These are phyloP conservation scores for Grammothele lineata DNA, from an alignment of 768 basidiomycete species.

Conservation along the genomic window DNA sequence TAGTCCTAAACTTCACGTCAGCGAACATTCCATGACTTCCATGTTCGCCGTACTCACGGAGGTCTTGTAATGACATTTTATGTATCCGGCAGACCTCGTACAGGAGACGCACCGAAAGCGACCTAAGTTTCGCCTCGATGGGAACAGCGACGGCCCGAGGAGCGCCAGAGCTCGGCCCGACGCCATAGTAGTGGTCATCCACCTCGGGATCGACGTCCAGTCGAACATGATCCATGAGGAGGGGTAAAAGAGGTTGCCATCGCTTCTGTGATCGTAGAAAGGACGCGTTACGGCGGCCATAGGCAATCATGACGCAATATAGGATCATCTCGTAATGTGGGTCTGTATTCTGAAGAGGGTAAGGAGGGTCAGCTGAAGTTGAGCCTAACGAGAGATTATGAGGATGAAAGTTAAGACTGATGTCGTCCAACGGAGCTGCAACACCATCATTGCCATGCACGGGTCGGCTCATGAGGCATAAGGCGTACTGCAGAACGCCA, in stretches of 20 bases:
- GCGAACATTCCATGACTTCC: not conserved
- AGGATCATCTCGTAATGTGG: conserved; percentile 80
- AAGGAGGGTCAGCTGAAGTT: not conserved
- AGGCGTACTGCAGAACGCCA: no score
- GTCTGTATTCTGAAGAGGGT: conserved; percentile 60
- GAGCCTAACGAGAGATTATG: not conserved
- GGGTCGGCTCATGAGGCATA: no score
- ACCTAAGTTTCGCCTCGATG: conserved; percentile 79
- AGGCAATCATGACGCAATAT: conserved; percentile 70
- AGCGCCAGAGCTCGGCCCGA: conserved; percentile 31
- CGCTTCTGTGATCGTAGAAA: conserved; percentile 78
- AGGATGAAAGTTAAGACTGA: no score
- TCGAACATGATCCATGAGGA: conserved; percentile 80
- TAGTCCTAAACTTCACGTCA: conserved; percentile 42
- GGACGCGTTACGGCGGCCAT: conserved; percentile 63
- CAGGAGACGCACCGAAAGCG: conserved; percentile 67
- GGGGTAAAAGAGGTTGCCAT: conserved; percentile 78
- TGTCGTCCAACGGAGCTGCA: no score
- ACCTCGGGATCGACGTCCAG: conserved; percentile 78
- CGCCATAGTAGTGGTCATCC: conserved; percentile 44
- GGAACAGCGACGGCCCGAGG: conserved; percentile 44
- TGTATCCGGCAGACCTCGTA: conserved; percentile 95
- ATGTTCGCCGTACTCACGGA: conserved; percentile 49
- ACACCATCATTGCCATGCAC: no score
- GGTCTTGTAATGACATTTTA: conserved; percentile 69